These are phyloP conservation scores for Aechmea fasciata DNA, from an alignment of 176 grass and related monocot genomes.

Conservation along the genomic window DNA sequence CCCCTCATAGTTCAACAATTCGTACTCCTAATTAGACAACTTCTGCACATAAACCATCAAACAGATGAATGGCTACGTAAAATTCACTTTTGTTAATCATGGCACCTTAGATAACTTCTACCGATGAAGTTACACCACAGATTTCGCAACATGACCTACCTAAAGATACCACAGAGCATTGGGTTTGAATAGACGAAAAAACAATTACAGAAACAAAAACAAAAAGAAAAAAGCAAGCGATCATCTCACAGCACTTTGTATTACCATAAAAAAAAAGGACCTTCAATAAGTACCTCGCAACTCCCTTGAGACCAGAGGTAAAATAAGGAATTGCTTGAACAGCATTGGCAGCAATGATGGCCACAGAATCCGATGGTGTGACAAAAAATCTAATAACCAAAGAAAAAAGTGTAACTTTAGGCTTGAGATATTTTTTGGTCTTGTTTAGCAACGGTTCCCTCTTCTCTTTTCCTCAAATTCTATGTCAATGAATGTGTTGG, in stretches of 20 bases:
- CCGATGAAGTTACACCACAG: too few species aligned
- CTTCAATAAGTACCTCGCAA: constrained; percentile 62
- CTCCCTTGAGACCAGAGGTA: constrained; percentile 88
- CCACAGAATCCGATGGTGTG: constrained; percentile 95
- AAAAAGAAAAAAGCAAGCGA: constrained; percentile 2
- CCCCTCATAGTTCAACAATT: too few species aligned
- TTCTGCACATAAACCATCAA: too few species aligned
- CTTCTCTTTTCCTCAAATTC: too few species aligned
- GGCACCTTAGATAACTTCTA: too few species aligned
- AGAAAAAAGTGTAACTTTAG: constrained; percentile 8
- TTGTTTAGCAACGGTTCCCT: too few species aligned
- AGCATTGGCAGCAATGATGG: constrained; percentile 98
- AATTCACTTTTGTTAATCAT: too few species aligned
- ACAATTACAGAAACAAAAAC: not conserved
- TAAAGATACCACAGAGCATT: too few species aligned
- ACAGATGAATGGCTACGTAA: too few species aligned
- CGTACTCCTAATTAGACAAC: too few species aligned
- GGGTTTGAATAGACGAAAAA: not conserved
- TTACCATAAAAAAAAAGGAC: not conserved
- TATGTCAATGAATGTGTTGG: too few species aligned
- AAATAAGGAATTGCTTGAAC: constrained; percentile 93
- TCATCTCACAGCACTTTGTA: constrained; percentile 15
- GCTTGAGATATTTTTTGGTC: not conserved
- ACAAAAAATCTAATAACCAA: constrained; percentile 76
- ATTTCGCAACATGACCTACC: too few species aligned